A percentile compares a stretch with the other conserved stretches of the same genome.
Evolutionary conservation across 2,329 filamentous ascomycete species (phyloP).

Genomic region (Colletotrichum chlorophyti): DNA sequence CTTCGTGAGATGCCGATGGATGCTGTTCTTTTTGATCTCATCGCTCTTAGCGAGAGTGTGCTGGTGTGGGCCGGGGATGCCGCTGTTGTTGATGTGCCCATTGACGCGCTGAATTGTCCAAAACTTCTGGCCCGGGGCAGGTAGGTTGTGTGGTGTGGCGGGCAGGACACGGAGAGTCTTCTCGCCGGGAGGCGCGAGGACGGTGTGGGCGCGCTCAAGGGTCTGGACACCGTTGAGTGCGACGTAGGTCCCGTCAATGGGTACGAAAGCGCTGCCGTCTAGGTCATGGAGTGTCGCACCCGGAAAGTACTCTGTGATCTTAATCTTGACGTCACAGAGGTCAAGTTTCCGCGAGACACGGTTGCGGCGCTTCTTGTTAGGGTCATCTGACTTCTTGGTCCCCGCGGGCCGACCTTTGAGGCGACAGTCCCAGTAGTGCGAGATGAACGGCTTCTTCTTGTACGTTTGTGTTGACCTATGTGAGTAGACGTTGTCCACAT

Average conservation of each 20-base stretch:
- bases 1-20: constrained; percentile 70
- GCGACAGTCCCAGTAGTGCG: constrained; percentile 85
- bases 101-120: constrained; percentile 83
- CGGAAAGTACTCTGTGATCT: constrained; percentile 81
- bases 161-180: constrained; percentile 29
- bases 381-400: constrained; percentile 80
- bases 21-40: constrained; percentile 81
- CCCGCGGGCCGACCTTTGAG: constrained; percentile 81
- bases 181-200: constrained; percentile 28
- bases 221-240: constrained; percentile 27
- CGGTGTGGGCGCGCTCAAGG: constrained; percentile 29
- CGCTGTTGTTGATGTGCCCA: constrained; percentile 74
- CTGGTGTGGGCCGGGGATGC: constrained; percentile 74
- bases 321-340: constrained; percentile 87
- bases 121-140: constrained; percentile 53
- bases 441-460: constrained; percentile 83
- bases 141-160: constrained; percentile 20
- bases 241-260: constrained; percentile 20
- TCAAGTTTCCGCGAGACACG: constrained; percentile 76
- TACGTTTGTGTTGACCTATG: constrained; percentile 83
- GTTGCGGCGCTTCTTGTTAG: constrained; percentile 83
- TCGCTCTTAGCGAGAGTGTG: constrained; percentile 78
- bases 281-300: constrained; percentile 47
- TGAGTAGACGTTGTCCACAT: constrained; percentile 85
- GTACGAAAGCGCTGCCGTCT: constrained; percentile 25